These are phyloP conservation scores for Inonotus obliquus DNA, from an alignment of 1,284 basidiomycete genomes.

Conservation along the genomic window DNA sequence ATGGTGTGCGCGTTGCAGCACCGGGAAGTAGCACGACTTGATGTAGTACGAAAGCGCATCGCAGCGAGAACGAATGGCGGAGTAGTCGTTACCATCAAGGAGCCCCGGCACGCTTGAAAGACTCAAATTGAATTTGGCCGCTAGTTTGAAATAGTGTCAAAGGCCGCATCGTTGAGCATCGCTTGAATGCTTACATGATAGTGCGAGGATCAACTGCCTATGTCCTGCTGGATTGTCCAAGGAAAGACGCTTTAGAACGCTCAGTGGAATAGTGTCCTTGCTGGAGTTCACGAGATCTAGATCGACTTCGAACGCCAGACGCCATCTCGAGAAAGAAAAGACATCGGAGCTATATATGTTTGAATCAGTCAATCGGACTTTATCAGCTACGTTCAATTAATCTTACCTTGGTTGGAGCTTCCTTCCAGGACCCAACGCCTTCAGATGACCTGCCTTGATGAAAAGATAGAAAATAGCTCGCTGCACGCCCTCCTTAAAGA, in stretches of 20 bases:
- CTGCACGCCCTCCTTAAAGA: conserved; percentile 6
- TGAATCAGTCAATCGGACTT: neutral
- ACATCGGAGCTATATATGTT: neutral
- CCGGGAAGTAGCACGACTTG: conserved; percentile 28
- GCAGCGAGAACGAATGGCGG: conserved; percentile 27
- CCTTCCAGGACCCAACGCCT: conserved; percentile 11
- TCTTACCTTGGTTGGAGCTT: conserved; percentile 13
- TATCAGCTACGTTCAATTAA: neutral
- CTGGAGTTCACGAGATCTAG: conserved; percentile 25
- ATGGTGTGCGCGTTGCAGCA: conserved; percentile 24
- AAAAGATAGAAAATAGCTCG: conserved; percentile 17
- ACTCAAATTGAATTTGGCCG: conserved; percentile 6
- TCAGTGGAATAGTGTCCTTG: conserved; percentile 7
- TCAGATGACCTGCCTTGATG: conserved; percentile 13
- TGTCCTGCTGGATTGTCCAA: conserved; percentile 20
- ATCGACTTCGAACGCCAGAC: conserved; percentile 32
- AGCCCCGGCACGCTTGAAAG: conserved; percentile 21
- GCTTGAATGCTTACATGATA: conserved; percentile 25
- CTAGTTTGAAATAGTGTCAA: conserved; percentile 10
- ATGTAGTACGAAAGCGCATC: conserved; percentile 28
- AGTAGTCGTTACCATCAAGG: conserved; percentile 22
- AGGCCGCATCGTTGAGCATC: neutral
- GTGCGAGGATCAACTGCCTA: conserved; percentile 30
- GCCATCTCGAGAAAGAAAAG: conserved; percentile 25
- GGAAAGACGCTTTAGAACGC: conserved; percentile 23